These are phyloP conservation scores for Trichoderma koningiopsis DNA, from an alignment of 2,329 filamentous ascomycete species.

Conservation along the genomic window DNA sequence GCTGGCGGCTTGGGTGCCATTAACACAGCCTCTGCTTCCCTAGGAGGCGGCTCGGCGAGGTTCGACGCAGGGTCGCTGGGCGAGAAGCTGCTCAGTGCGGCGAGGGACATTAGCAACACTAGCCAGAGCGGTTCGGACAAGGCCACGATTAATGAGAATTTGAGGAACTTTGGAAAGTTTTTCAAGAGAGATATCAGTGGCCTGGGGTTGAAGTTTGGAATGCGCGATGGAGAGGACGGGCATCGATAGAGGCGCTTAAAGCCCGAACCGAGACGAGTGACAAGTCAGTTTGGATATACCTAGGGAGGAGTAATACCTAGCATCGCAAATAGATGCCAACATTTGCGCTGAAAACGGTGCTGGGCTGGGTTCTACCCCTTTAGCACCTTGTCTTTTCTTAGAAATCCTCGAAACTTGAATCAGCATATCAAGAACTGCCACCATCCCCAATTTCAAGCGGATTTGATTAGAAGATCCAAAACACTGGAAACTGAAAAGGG, in stretches of 20 bases:
- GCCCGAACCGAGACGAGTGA: background rate
- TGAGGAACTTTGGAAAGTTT: slow-evolving; percentile 96
- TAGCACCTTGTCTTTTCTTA: background rate
- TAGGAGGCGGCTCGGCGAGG: slow-evolving; percentile 46
- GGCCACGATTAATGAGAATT: slow-evolving; percentile 83
- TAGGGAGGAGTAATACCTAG: background rate
- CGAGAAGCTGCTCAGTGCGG: slow-evolving; percentile 84
- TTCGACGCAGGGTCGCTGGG: slow-evolving; percentile 85
- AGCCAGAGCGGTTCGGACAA: slow-evolving; percentile 54
- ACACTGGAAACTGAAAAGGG: background rate
- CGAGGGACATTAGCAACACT: slow-evolving; percentile 73
- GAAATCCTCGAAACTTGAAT: background rate
- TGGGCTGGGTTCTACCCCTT: background rate
- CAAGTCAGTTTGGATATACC: slow-evolving; percentile 2
- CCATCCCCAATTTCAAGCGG: background rate
- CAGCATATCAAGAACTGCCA: background rate
- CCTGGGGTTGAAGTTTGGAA: slow-evolving; percentile 73
- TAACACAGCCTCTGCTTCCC: slow-evolving; percentile 46
- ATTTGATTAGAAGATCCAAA: slow-evolving; percentile 24
- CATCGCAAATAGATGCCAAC: background rate
- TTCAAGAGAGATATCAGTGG: slow-evolving; percentile 85
- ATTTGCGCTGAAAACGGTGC: background rate
- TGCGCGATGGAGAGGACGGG: slow-evolving; percentile 47
- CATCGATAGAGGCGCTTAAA: slow-evolving; percentile 28
- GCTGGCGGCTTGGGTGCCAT: slow-evolving; percentile 42